Percentiles rank a stretch among this genome's conserved stretches.
These are phyloP conservation scores for Kondoa malvinella DNA, from an alignment of 768 basidiomycete species.

Conservation along the genomic window DNA sequence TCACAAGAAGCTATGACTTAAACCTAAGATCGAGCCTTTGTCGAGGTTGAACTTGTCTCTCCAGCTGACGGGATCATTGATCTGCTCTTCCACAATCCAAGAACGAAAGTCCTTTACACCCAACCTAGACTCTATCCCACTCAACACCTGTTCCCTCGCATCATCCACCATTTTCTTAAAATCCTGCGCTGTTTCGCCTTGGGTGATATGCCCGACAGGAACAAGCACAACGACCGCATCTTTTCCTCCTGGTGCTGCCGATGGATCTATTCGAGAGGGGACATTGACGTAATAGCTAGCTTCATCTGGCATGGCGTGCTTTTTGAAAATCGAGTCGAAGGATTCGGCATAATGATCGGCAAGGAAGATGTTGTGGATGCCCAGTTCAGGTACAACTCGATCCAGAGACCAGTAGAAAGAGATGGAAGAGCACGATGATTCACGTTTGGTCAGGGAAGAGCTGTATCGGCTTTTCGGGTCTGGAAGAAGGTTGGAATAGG, in stretches of 20 bases:
- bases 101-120: conserved; percentile 27
- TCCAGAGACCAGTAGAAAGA: conserved; percentile 38
- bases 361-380: conserved; percentile 37
- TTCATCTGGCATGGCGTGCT: conserved; percentile 34
- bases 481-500: conserved; percentile 33
- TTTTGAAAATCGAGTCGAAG: conserved; percentile 36
- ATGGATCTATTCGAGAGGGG: conserved; percentile 33
- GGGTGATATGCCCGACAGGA: conserved; percentile 32
- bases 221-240: conserved; percentile 34
- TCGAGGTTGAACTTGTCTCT: conserved; percentile 36
- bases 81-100: conserved; percentile 33
- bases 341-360: conserved; percentile 36
- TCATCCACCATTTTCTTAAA: conserved; percentile 22
- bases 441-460: conserved; percentile 17
- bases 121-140: conserved; percentile 29
- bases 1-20: conserved; percentile 34
- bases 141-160: conserved; percentile 9
- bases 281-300: conserved; percentile 37
- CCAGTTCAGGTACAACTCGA: conserved; percentile 28
- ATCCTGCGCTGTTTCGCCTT: conserved; percentile 26
- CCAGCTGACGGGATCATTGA: conserved; percentile 36
- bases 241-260: conserved; percentile 35
- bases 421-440: conserved; percentile 33
- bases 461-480: conserved; percentile 20
- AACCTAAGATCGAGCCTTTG: conserved; percentile 32